A percentile compares a stretch with the other conserved stretches of the same genome.
Evolutionary conservation across 108 stramenopile genomes (phyloP).

Genomic region (Nitzschia sp.): DNA sequence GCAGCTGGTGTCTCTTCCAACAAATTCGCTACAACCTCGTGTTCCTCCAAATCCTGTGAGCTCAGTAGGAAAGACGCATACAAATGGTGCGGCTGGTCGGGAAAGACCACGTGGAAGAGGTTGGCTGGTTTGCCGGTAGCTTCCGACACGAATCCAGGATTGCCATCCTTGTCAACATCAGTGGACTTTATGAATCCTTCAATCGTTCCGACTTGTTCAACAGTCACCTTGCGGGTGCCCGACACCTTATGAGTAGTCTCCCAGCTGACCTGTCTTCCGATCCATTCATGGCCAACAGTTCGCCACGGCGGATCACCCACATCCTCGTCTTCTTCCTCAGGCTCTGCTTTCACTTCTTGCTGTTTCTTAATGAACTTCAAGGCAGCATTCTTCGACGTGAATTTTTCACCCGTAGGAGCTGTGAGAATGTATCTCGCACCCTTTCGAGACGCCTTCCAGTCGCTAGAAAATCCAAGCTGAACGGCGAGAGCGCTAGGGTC

Average conservation of each 20-base stretch:
- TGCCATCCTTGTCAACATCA: slow-evolving; percentile 77
- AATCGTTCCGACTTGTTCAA: slow-evolving; percentile 61
- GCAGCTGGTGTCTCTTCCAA: slow-evolving; percentile 30
- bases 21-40: slow-evolving; percentile 62
- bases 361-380: slow-evolving; percentile 35
- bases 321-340: slow-evolving; percentile 23
- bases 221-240: slow-evolving; percentile 35
- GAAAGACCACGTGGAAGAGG: slow-evolving; percentile 79
- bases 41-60: slow-evolving; percentile 79
- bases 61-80: slow-evolving; percentile 41
- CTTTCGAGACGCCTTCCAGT: slow-evolving; percentile 53
- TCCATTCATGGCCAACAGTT: slow-evolving; percentile 54
- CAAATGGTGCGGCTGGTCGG: slow-evolving; percentile 56
- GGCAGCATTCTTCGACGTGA: slow-evolving; percentile 69
- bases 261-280: slow-evolving; percentile 55
- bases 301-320: slow-evolving; percentile 88
- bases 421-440: slow-evolving; percentile 46
- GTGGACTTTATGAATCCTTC: slow-evolving; percentile 75
- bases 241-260: slow-evolving; percentile 39
- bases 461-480: slow-evolving; percentile 54
- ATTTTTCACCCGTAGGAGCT: slow-evolving; percentile 47
- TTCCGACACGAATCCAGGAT: slow-evolving; percentile 80
- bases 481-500: slow-evolving; percentile 48
- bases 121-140: slow-evolving; percentile 64
- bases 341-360: slow-evolving; percentile 16